A percentile compares a stretch with the other conserved stretches of the same genome.
Evolutionary conservation across 2,329 filamentous ascomycete species (phyloP).

Genomic region (Exserohilum rostratum): DNA sequence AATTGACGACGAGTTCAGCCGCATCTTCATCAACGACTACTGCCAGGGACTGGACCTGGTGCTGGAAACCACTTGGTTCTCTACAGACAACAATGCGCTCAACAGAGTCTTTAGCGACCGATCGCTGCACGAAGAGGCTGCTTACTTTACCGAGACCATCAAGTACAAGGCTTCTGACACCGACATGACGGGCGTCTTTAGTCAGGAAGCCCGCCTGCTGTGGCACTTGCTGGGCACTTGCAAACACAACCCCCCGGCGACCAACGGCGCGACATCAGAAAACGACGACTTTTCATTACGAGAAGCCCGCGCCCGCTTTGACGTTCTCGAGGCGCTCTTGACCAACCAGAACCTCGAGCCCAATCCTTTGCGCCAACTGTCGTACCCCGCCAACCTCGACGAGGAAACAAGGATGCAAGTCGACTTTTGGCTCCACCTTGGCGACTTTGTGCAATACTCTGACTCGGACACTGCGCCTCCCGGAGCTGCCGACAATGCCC

Average conservation of each 20-base stretch:
- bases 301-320: slow-evolving; percentile 69
- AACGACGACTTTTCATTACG: slow-evolving; percentile 66
- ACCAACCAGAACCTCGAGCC: slow-evolving; percentile 69
- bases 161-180: slow-evolving; percentile 31
- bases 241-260: slow-evolving; percentile 46
- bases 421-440: slow-evolving; percentile 83
- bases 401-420: slow-evolving; percentile 59
- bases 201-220: slow-evolving; percentile 64
- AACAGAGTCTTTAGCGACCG: slow-evolving; percentile 58
- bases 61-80: slow-evolving; percentile 83
- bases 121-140: slow-evolving; percentile 43
- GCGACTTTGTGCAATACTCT: slow-evolving; percentile 70
- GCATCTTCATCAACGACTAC: slow-evolving; percentile 46
- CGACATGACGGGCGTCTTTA: slow-evolving; percentile 51
- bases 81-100: slow-evolving; percentile 57
- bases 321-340: slow-evolving; percentile 77
- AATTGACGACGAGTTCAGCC: slow-evolving; percentile 41
- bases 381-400: slow-evolving; percentile 54
- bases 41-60: slow-evolving; percentile 41
- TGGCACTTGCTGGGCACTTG: slow-evolving; percentile 65
- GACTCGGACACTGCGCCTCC: slow-evolving; percentile 64
- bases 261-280: slow-evolving; percentile 47
- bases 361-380: slow-evolving; percentile 63
- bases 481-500: slow-evolving; percentile 68
- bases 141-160: slow-evolving; percentile 44